phyloP scores from a whole-genome alignment of 768 basidiomycete genomes.

The Leccinum subtestaceum region DNA sequence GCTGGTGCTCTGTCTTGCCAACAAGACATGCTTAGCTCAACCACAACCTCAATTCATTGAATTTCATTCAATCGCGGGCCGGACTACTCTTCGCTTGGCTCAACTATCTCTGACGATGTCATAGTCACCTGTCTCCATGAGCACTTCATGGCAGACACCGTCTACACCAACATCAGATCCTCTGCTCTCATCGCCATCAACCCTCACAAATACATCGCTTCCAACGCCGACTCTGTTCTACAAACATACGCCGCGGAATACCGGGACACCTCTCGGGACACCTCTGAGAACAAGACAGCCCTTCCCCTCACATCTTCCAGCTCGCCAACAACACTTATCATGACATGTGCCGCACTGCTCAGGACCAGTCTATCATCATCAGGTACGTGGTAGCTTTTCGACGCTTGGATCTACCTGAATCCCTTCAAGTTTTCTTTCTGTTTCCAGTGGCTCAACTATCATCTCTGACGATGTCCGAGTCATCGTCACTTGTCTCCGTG shows the following conservation, averaged over 20 bases:
- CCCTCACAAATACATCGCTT: conserved; percentile 85
- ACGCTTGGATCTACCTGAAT: not conserved
- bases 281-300: conserved; percentile 49
- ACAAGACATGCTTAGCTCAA: no score
- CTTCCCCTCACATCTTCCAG: conserved; percentile 91
- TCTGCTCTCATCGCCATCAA: conserved; percentile 83
- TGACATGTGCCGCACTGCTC: conserved; percentile 90
- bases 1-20: no score
- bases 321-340: conserved; percentile 91
- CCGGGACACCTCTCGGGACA: conserved; percentile 42
- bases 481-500: conserved; percentile 80
- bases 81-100: no score
- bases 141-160: conserved; percentile 79
- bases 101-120: conserved; percentile 62
- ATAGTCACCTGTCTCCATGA: conserved; percentile 84
- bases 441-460: no score
- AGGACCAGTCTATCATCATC: conserved; percentile 89
- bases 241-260: conserved; percentile 88
- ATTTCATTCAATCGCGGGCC: no score
- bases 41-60: no score
- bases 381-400: conserved; percentile 51
- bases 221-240: conserved; percentile 80
- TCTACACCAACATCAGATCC: conserved; percentile 74
- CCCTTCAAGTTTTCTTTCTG: not conserved
- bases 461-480: conserved; percentile 62